Evolutionary conservation across 2,329 filamentous ascomycete genomes (phyloP), one percentile per base, ranked within the genome.

Genomic region (Diaporthe eres): DNA sequence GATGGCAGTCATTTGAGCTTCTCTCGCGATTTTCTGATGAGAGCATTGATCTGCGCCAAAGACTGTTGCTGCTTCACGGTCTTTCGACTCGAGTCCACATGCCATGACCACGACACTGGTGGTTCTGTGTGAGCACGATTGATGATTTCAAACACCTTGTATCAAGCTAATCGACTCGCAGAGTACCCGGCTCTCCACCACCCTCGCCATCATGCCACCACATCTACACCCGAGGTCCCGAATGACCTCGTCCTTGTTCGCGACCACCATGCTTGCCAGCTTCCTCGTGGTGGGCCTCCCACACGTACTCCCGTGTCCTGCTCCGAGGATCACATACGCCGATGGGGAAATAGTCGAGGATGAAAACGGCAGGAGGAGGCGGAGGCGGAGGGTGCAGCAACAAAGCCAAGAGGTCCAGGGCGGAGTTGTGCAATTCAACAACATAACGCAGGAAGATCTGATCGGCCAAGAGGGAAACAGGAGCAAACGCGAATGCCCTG

Each of bases 191-290:
- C 47, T 34, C 39, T 25, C 57, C 72, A 70, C 63, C 71, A 67
- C 25, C 44, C 58, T 25, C 34, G 37, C 78, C 80, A 86, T 82
- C 83, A 97, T 97, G 94, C 92, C 95, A 81, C 94, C 95, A 79
- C 94, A 96, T 85, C 92, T 99, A 57, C 97, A 99, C 85, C 97
- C 97, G 47, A 93, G 96, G 84, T 98, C 96, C 79, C 93, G 95
- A 81, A 94, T 95, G 87, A 99, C 97, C 80, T 96, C 94, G 74
- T 97, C 95, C 61, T 93, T 99, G 77, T 99, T 99, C 87, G 95
- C 95, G 70, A 95, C 94, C n/a, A 98, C 96, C 1, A 90, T 98
- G 73, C 89, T 94, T 77, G 92, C 95, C 44, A 97, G 94, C 80
- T 98, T 99, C 84, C 90, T 98, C 78, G 96, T 99, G 77, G 97